These are phyloP conservation scores for Westerdykella ornata DNA, from an alignment of 2,329 filamentous ascomycete genomes.

Conservation along the genomic window DNA sequence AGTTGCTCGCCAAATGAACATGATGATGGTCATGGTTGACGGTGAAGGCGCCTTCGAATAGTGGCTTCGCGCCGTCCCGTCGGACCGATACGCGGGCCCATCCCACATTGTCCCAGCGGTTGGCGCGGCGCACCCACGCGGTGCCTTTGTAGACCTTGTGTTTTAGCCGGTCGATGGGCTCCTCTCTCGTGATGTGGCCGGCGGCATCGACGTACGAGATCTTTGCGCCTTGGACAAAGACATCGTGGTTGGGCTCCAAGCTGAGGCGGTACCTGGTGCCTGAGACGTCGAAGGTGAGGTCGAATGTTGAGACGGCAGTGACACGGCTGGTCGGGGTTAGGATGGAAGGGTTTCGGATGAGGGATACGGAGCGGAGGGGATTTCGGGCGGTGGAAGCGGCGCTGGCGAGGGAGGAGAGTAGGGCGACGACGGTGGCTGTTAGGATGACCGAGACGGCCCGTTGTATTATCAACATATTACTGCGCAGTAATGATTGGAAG, in stretches of 20 bases:
- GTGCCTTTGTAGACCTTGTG: conserved; percentile 82
- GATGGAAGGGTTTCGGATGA: conserved; percentile 68
- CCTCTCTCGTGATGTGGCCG: conserved; percentile 59
- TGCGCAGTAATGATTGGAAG: conserved; percentile 1
- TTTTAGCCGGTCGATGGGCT: conserved; percentile 62
- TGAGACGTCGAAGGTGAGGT: conserved; percentile 70
- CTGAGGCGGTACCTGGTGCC: conserved; percentile 65
- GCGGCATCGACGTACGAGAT: conserved; percentile 66
- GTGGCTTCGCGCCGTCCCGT: conserved; percentile 66
- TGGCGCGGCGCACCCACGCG: conserved; percentile 67
- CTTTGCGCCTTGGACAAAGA: conserved; percentile 68
- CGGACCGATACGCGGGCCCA: conserved; percentile 79
- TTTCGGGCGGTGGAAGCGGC: conserved; percentile 49
- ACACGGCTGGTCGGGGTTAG: conserved; percentile 72
- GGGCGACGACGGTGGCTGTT: conserved; percentile 17
- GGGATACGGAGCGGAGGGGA: conserved; percentile 66
- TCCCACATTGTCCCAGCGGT: conserved; percentile 75
- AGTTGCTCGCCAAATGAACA: conserved; percentile 68
- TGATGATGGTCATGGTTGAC: conserved; percentile 79
- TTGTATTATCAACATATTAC: conserved; percentile 23
- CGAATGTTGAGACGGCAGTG: conserved; percentile 74
- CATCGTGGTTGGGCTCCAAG: conserved; percentile 85
- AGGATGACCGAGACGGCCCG: conserved; percentile 16
- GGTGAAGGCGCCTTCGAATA: conserved; percentile 88
- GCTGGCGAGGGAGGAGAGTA: conserved; percentile 11